A percentile compares a stretch with the other conserved stretches of the same genome.
Conservation (phyloP, 2,329 filamentous ascomycete species). For the Teratosphaeria gauchensis region DNA sequence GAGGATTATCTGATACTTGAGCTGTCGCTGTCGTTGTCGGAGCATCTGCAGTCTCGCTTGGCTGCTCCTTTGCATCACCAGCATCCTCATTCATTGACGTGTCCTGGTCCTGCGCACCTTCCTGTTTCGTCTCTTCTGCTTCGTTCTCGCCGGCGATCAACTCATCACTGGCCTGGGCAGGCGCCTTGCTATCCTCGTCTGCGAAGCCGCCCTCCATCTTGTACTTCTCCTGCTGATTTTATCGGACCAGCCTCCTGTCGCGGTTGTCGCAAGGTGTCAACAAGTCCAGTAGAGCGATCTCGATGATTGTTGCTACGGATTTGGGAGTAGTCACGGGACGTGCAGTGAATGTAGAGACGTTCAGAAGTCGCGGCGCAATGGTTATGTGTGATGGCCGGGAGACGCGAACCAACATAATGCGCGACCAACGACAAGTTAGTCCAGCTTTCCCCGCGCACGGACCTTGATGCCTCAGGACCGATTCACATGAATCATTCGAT, state of each 20-base stretch:
- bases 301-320: background rate
- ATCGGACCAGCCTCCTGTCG: background rate
- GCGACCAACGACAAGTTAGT: background rate
- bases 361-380: background rate
- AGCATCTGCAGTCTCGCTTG: slow-evolving; percentile 22
- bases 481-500: background rate
- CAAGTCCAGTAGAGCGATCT: background rate
- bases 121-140: slow-evolving; percentile 19
- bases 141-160: slow-evolving; percentile 28
- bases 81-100: slow-evolving; percentile 26
- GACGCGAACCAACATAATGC: background rate
- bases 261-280: background rate
- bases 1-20: slow-evolving; percentile 28
- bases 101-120: slow-evolving; percentile 19
- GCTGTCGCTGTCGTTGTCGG: slow-evolving; percentile 8
- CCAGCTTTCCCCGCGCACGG: background rate
- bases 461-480: background rate
- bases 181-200: slow-evolving; percentile 22
- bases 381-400: background rate
- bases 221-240: background rate
- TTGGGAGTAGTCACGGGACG: background rate
- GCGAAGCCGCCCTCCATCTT: slow-evolving; percentile 18
- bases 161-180: slow-evolving; percentile 25
- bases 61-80: slow-evolving; percentile 13
- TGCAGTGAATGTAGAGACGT: background rate